Evolutionary conservation across 331 rosid genomes (phyloP).

Genomic region (Prunus yedoensis): DNA sequence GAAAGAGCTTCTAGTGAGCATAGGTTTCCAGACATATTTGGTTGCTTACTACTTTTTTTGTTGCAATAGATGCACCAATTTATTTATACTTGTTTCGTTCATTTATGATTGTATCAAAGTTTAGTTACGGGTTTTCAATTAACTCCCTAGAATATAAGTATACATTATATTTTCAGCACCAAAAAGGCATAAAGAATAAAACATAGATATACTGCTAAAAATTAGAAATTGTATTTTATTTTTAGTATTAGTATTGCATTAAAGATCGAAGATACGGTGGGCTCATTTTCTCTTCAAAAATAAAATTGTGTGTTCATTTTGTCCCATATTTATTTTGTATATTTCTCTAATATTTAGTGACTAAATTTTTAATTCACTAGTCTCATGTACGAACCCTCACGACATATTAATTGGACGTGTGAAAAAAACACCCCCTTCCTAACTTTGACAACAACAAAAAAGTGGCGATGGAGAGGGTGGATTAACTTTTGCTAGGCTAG

Average conservation of each 20-base stretch:
- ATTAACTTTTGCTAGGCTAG: too few species aligned
- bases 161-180: background rate
- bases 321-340: too few species aligned
- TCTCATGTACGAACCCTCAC: accelerated
- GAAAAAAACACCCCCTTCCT: too few species aligned
- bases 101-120: background rate
- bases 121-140: background rate
- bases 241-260: too few species aligned
- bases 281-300: too few species aligned
- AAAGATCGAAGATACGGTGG: too few species aligned
- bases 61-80: background rate
- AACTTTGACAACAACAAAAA: too few species aligned
- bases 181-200: background rate
- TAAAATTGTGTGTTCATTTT: too few species aligned
- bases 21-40: conserved; percentile 5
- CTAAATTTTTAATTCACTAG: too few species aligned
- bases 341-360: too few species aligned
- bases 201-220: background rate
- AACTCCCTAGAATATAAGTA: background rate
- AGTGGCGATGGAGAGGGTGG: too few species aligned
- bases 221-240: background rate
- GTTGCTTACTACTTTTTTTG: background rate
- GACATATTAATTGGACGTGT: too few species aligned
- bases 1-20: conserved; percentile 16
- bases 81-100: background rate